Evolutionary conservation across 1,139 yeast genomes (phyloP).

Genomic region (Sugiyamaella neomexicana): DNA sequence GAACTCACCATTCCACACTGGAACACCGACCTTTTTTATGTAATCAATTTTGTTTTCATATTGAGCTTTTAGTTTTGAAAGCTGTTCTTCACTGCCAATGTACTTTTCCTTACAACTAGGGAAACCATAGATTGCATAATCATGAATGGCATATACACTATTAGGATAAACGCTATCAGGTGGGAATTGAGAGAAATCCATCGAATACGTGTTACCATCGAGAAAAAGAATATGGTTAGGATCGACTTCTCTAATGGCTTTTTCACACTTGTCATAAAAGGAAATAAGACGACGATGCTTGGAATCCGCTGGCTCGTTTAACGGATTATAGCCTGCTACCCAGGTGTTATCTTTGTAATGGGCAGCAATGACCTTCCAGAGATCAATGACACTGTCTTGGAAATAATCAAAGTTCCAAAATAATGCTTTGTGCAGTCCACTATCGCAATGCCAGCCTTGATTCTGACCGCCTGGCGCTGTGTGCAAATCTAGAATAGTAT

Average conservation of each 20-base stretch:
- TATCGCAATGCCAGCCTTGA: conserved; percentile 52
- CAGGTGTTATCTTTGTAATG: conserved; percentile 47
- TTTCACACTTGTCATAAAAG: conserved; percentile 43
- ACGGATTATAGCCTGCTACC: conserved; percentile 53
- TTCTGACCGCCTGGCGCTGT: conserved; percentile 52
- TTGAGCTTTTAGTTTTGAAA: conserved; percentile 39
- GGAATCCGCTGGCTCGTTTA: conserved; percentile 49
- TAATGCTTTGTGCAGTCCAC: conserved; percentile 46
- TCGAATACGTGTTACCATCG: conserved; percentile 51
- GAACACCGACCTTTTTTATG: conserved; percentile 43
- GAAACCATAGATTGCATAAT: conserved; percentile 46
- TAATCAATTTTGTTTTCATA: conserved; percentile 47
- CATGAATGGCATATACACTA: conserved; percentile 49
- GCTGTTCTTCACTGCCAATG: conserved; percentile 42
- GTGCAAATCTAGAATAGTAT: conserved; percentile 49
- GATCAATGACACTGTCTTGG: conserved; percentile 46
- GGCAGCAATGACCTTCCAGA: conserved; percentile 47
- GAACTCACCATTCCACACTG: conserved; percentile 55
- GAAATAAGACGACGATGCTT: conserved; percentile 44
- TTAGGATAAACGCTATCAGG: conserved; percentile 38
- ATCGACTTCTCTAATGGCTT: conserved; percentile 44
- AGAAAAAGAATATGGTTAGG: conserved; percentile 48
- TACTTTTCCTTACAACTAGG: conserved; percentile 40
- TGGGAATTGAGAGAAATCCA: conserved; percentile 51
- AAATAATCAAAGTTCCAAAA: conserved; percentile 50